phyloP scores from a whole-genome alignment of 306 rosid genomes.

The Arachis stenosperma region DNA sequence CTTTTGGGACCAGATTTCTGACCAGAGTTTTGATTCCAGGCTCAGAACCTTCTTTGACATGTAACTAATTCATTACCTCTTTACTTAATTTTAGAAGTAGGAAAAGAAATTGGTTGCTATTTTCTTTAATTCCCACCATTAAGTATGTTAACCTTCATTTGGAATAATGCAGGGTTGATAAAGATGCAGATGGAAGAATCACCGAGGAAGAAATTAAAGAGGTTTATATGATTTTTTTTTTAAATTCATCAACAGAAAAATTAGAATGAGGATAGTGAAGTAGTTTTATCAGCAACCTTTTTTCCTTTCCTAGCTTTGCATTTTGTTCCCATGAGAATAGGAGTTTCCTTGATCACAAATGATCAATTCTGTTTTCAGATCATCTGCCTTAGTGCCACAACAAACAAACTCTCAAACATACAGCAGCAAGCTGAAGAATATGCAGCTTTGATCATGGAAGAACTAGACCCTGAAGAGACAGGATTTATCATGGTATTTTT shows the following conservation, averaged over 20 bases:
- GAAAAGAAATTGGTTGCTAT: too few species aligned
- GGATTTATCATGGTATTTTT: slow-evolving; percentile 66
- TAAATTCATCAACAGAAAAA: too few species aligned
- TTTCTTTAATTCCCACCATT: too few species aligned
- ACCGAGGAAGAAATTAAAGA: slow-evolving; percentile 61
- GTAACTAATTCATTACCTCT: slow-evolving; percentile 38
- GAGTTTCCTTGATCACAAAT: slow-evolving; percentile 21
- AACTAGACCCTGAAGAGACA: slow-evolving; percentile 62
- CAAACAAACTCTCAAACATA: slow-evolving; percentile 66
- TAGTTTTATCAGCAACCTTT: background rate
- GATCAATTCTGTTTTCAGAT: slow-evolving; percentile 50
- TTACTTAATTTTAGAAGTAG: background rate
- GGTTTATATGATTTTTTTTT: slow-evolving; percentile 30
- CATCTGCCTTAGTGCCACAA: slow-evolving; percentile 65
- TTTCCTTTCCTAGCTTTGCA: background rate
- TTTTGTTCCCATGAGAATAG: background rate
- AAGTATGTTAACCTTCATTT: slow-evolving; percentile 12
- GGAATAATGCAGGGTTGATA: slow-evolving; percentile 71
- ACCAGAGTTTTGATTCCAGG: slow-evolving; percentile 69
- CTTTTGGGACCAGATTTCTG: slow-evolving; percentile 74
- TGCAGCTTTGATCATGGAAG: slow-evolving; percentile 82
- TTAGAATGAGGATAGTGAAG: background rate
- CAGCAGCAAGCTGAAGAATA: slow-evolving; percentile 70
- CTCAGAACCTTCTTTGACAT: slow-evolving; percentile 76
- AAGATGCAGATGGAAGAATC: slow-evolving; percentile 77